Base-by-base conservation (phyloP, 495 filamentous ascomycete species). In the Pseudomonodictys pantanalensis region DNA sequence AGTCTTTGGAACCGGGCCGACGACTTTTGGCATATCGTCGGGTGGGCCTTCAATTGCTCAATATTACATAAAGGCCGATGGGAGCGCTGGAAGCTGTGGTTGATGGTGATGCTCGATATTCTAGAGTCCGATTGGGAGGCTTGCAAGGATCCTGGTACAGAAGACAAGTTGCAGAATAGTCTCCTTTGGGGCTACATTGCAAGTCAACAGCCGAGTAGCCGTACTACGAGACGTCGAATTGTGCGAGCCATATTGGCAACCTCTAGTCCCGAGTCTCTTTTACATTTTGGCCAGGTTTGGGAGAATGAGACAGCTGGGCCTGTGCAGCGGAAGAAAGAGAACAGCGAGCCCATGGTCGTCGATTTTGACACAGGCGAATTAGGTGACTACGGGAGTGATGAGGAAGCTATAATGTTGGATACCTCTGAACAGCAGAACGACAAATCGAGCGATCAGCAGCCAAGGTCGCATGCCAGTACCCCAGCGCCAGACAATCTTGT, bases 31-130 rank as follows among this genome's bases (percentile, higher is more conserved):
- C 82, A 87, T 38, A 80, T 87, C 0, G 83, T 92, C 0, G 93
- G 93, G 3, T 97, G 93, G 93, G 86, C 88, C 0, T 95, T 97
- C 71, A 92, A 91, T 64, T 98, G 93, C 73, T 90, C 90, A 15
- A 79, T 90, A 2, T 71, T 78, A 39, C 78, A 92, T 52, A 79
- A 79, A 35, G 76, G 75, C 30, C 73, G 91, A 22, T 98, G 93
- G 93, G 81, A 80, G 53, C 78, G 83, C 66, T 98, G 93, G 93
- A 84, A 79, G 56, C 69, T 83, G 6, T 95, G 90, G 89, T 76
- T 97, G 3, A 82, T 85, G 25, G 86, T 86, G 39, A 88, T 96
- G 83, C 70, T 96, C 17, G 83, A 89, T 32, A 79, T 89, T 17
- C 66, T 97, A 0, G 83, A 93, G 64, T 77, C 77, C 41, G 93